Base-by-base conservation (phyloP, 2,329 filamentous ascomycete species). In the Sporothrix dimorphospora region DNA sequence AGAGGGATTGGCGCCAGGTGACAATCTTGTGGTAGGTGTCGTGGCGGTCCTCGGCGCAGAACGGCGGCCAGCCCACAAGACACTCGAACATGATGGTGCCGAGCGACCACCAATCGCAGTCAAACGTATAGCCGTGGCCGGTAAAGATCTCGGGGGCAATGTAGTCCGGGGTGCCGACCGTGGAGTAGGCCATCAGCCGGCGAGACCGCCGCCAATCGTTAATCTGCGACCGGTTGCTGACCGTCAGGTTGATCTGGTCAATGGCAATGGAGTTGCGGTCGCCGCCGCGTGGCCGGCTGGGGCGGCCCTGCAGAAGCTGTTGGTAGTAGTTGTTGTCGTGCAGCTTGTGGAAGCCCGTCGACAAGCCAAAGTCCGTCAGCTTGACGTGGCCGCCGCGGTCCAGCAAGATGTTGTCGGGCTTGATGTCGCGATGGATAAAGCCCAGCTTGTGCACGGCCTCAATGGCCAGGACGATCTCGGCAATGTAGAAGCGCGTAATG, bases 81-180 rank as follows among this genome's bases (percentile, higher is more conserved):
- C 96, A 99, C 83, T 99, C 96, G 78, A 98, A 99, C 96, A 99
- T 98, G 83, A 99, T 99, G 59, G 96, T 98, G 70, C 96, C 96
- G 67, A 99, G 88, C 27, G 93, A 97, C 96, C 96, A 99, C 96
- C 96, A 99, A 85, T 99, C 96, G 81, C 96, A 99, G 80, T 97
- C 92, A 79, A 95, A 97, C 72, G 94, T 93, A 84, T 99, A 99
- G 66, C 96, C 96, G 78, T 97, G 93, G 21, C 95, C 94, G 63
- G 93, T 97, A 82, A 99, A 98, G 78, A 99, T 98, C 81, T 99
- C 96, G 2, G 96, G 96, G 0, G 96, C 96, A 79, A 99, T 99
- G 81, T 99, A 99, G 82, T 99, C 96, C 11, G 96, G 96, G 1
- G 96, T 99, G 75, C 96, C 96, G 75, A 99, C 96, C 3, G 96